Base-by-base conservation (phyloP, 2,329 filamentous ascomycete genomes). In the Massarina eburnea region DNA sequence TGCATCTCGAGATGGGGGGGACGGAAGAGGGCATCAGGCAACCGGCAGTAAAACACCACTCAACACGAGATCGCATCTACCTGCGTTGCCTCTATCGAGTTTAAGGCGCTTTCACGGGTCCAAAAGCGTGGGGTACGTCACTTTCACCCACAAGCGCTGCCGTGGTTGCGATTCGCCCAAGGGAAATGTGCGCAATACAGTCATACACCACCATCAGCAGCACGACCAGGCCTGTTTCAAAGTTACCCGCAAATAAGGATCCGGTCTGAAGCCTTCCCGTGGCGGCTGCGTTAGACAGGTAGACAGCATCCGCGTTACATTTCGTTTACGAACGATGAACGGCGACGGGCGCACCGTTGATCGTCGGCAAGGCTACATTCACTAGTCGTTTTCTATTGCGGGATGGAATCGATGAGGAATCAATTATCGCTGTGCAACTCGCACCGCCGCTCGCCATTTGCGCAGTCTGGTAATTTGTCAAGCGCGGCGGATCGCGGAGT, bases 201-300 rank as follows among this genome's bases (percentile, higher is more conserved):
- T 67, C 65, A 67, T 66, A 55, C 46, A 53, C 40, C 58, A 55
- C 59, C 54, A 58, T 54, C 51, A 50, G 35, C 43, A 44, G 24
- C 45, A 30, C 27, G 4, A 30, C 27, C 27, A 30, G 27, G 27
- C 6, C 7, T 32, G 35, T 30, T 30, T 30, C 27, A 14, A 30
- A 43, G 43, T 26, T 24, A 41, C 51, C 55, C 51, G 50, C 56
- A 47, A 61, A 62, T 59, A 46, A 49, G 51, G 52, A 51, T 42
- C 56, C 41, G 39, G 29, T 39, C 27, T 46, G 30, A 26, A 43
- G 43, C 35, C 46, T 41, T 39, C 41, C 46, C 45, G 52, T 49
- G 45, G 49, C 54, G 56, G 42, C 41, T 39, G 15, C 39, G 21
- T 54, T 46, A 30, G 5, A 30, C 27, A 30, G 27, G 20, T 27